A percentile compares a stretch with the other conserved stretches of the same genome.
Evolutionary conservation across 208 protist species (phyloP).

Genomic region (Leishmania aethiopica): DNA sequence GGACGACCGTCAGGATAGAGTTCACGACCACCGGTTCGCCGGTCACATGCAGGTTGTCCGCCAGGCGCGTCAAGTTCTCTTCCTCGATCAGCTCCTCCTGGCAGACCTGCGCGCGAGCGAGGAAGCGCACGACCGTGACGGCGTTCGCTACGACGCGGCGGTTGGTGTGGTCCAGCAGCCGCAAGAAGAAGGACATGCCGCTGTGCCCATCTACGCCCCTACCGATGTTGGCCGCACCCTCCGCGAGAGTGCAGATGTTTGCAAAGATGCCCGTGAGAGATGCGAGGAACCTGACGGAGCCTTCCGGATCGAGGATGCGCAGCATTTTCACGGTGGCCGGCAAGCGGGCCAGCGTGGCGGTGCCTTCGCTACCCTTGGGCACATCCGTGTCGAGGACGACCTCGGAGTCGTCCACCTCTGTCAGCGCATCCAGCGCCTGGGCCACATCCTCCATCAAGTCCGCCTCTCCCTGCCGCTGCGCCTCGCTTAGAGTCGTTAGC

Average conservation of each 20-base stretch:
- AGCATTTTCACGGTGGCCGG: constrained; percentile 88
- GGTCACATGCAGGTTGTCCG: constrained; percentile 54
- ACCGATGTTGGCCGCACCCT: constrained; percentile 64
- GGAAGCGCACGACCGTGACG: constrained; percentile 60
- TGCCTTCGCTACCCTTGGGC: constrained; percentile 66
- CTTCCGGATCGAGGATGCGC: constrained; percentile 80
- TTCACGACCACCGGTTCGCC: constrained; percentile 53
- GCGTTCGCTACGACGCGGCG: constrained; percentile 70
- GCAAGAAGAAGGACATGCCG: constrained; percentile 83
- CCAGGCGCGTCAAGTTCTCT: constrained; percentile 64
- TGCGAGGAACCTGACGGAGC: constrained; percentile 73
- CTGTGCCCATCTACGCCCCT: constrained; percentile 69
- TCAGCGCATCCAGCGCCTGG: constrained; percentile 58
- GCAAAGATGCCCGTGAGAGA: constrained; percentile 84
- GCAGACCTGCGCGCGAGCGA: constrained; percentile 64
- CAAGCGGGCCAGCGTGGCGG: constrained; percentile 66
- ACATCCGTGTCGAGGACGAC: constrained; percentile 78
- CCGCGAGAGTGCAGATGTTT: constrained; percentile 72
- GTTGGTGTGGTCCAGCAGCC: constrained; percentile 77
- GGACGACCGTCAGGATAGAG: constrained; percentile 69
- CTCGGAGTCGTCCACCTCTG: constrained; percentile 71
- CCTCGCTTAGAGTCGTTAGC: constrained; percentile 73
- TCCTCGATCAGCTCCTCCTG: constrained; percentile 60
- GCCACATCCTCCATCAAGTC: constrained; percentile 77
- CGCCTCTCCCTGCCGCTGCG: constrained; percentile 77